These are phyloP conservation scores for Solanum piurae DNA, from an alignment of 257 asterid species.

Conservation along the genomic window DNA sequence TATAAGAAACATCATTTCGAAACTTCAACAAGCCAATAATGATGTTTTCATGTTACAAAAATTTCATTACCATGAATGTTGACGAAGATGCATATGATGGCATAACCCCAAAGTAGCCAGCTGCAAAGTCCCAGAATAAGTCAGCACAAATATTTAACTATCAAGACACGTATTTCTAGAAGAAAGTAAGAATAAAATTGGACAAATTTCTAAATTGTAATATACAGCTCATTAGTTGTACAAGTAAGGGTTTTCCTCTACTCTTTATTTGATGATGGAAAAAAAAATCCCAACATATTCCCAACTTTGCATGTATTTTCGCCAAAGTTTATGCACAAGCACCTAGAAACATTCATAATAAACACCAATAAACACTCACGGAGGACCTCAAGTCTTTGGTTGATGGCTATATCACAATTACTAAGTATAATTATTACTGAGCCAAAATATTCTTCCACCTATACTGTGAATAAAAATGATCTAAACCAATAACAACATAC, in stretches of 20 bases:
- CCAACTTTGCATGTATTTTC: neutral
- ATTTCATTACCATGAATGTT: constrained; percentile 63
- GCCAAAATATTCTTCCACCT: neutral
- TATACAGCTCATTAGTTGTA: neutral
- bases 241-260: neutral
- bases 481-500: constrained; percentile 16
- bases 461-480: neutral
- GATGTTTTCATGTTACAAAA: neutral
- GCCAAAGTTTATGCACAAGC: neutral
- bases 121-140: constrained; percentile 28
- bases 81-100: constrained; percentile 77
- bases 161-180: neutral
- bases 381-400: neutral
- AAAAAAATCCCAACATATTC: neutral
- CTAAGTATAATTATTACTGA: neutral
- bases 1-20: neutral
- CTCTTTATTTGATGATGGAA: neutral
- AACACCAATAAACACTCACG: neutral
- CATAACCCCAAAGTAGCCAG: constrained; percentile 93
- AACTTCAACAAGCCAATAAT: neutral
- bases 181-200: neutral
- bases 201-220: neutral
- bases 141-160: neutral
- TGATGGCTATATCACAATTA: neutral
- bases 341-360: neutral